A percentile compares a stretch with the other conserved stretches of the same genome.
These are phyloP conservation scores for Pleurotus salmoneostramineus DNA, from an alignment of 768 basidiomycete species.

Conservation along the genomic window DNA sequence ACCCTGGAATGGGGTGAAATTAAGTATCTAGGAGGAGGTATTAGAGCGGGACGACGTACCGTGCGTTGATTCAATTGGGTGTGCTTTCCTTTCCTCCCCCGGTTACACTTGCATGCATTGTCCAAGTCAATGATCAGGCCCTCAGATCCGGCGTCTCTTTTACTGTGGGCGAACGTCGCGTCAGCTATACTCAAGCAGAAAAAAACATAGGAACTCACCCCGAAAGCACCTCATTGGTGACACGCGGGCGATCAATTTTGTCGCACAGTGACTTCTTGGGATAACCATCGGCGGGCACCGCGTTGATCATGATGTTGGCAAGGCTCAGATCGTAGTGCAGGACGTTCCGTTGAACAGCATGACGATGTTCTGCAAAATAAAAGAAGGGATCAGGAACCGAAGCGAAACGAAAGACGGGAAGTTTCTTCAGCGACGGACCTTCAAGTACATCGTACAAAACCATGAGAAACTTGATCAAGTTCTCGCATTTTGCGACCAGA, in stretches of 20 bases:
- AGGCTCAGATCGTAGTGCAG: conserved; percentile 4
- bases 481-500: neutral
- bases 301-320: neutral
- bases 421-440: neutral
- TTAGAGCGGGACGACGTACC: neutral
- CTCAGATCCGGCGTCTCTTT: no score
- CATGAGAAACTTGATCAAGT: conserved; percentile 6
- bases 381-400: neutral
- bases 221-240: neutral
- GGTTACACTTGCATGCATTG: neutral
- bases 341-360: neutral
- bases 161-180: no score
- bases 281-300: neutral
- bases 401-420: neutral
- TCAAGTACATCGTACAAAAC: conserved; percentile 10
- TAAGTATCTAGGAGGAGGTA: neutral
- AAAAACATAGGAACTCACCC: neutral
- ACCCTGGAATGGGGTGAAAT: neutral
- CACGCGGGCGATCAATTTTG: neutral
- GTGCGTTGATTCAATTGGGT: neutral
- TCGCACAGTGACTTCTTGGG: neutral
- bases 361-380: neutral
- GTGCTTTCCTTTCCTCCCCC: neutral
- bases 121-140: neutral
- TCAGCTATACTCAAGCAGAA: no score